Conservation (phyloP, 257 asterid genomes). For the Sherardia arvensis region DNA sequence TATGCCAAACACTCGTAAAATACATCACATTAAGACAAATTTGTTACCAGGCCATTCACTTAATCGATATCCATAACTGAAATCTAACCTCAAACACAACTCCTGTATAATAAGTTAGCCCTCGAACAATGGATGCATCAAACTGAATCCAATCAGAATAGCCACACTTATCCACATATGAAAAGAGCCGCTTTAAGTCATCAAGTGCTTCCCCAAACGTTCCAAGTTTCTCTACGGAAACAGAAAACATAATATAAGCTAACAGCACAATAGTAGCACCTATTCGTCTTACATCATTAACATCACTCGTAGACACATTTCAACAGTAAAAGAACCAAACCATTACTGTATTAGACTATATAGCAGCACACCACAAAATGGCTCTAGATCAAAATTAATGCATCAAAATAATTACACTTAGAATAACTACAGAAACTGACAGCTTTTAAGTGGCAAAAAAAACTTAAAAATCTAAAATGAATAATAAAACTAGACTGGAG, state of each 20-base stretch:
- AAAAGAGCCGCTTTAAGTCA: conserved; percentile 72
- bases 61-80: neutral
- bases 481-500: too few species aligned
- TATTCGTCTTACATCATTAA: neutral
- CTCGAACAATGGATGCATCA: conserved; percentile 97
- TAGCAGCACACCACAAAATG: neutral
- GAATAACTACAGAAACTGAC: conserved; percentile 39
- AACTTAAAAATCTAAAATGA: too few species aligned
- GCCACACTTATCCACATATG: conserved; percentile 79
- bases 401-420: conserved; percentile 96
- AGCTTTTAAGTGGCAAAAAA: neutral
- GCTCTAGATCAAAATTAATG: conserved; percentile 43
- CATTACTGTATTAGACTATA: neutral
- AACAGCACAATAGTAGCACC: neutral
- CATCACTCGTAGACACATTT: neutral
- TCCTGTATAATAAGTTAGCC: conserved; percentile 94
- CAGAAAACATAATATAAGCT: neutral
- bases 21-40: neutral
- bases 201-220: conserved; percentile 63
- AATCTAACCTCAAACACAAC: conserved; percentile 78
- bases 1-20: neutral
- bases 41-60: neutral
- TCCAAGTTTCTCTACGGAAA: conserved; percentile 67
- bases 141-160: conserved; percentile 94
- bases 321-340: neutral